Conservation (phyloP, 2,329 filamentous ascomycete genomes). For the Talaromyces sp. region DNA sequence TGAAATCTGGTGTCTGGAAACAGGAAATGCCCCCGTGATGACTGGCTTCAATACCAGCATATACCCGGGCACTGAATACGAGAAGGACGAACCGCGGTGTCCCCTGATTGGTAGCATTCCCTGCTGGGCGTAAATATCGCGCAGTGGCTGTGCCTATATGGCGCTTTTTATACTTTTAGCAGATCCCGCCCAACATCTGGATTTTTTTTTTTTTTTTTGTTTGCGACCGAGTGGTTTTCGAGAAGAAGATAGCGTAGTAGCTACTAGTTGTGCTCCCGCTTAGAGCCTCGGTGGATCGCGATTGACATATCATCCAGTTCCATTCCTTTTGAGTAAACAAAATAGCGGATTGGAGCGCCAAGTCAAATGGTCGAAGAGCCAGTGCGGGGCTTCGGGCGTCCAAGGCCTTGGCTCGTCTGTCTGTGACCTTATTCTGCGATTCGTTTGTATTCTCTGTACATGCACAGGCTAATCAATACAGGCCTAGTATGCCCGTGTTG, state of each 20-base stretch:
- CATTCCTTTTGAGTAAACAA: too few relatives aligned
- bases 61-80: slow-evolving; percentile 19
- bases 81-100: slow-evolving; percentile 8
- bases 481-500: slow-evolving; percentile 5
- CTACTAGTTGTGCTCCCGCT: neutral
- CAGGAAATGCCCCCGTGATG: slow-evolving; percentile 14
- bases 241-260: neutral
- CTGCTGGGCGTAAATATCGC: slow-evolving; percentile 3
- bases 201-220: too few relatives aligned
- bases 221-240: neutral
- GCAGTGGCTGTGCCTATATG: slow-evolving; percentile 14
- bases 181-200: neutral
- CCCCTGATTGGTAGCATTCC: slow-evolving; percentile 16
- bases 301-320: too few relatives aligned
- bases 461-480: slow-evolving; percentile 9
- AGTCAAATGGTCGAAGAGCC: neutral
- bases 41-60: slow-evolving; percentile 6
- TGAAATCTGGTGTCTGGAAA: neutral
- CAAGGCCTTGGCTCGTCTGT: neutral
- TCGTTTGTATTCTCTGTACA: neutral
- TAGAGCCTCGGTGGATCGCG: neutral
- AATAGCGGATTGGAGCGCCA: too few relatives aligned
- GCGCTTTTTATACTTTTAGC: neutral
- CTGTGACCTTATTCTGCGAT: neutral
- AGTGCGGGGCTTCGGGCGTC: neutral